Conservation (phyloP, 2,329 filamentous ascomycete genomes). For the Allantophomopsis cytisporea region DNA sequence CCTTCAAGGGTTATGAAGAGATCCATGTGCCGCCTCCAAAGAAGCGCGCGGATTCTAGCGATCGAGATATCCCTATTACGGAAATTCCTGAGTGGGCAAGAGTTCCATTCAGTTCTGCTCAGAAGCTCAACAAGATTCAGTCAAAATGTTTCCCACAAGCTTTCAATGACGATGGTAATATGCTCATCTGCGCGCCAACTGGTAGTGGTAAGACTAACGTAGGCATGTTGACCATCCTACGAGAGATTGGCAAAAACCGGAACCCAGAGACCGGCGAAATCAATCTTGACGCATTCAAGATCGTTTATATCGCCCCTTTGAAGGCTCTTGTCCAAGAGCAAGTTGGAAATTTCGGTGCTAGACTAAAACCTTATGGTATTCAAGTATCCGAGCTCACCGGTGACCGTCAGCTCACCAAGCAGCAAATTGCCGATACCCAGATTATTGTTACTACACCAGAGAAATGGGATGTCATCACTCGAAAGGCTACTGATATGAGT, state of each 20-base stretch:
- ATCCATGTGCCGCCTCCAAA: slow-evolving; percentile 94
- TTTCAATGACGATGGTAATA: slow-evolving; percentile 89
- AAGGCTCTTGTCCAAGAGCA: slow-evolving; percentile 97
- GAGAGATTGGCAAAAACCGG: slow-evolving; percentile 91
- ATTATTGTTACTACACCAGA: slow-evolving; percentile 97
- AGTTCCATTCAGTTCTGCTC: slow-evolving; percentile 70
- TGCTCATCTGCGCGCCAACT: slow-evolving; percentile 94
- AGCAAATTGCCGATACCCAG: slow-evolving; percentile 95
- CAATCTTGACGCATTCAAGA: slow-evolving; percentile 93
- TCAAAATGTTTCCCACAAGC: slow-evolving; percentile 85
- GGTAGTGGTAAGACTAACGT: slow-evolving; percentile 98
- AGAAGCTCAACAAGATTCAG: slow-evolving; percentile 88
- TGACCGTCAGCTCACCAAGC: slow-evolving; percentile 95
- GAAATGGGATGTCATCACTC: slow-evolving; percentile 98
- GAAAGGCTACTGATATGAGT: slow-evolving; percentile 91
- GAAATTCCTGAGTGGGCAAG: slow-evolving; percentile 90
- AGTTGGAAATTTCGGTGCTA: slow-evolving; percentile 91
- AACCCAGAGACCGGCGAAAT: slow-evolving; percentile 85
- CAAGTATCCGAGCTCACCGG: slow-evolving; percentile 91
- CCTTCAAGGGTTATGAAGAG: slow-evolving; percentile 97
- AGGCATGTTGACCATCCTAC: slow-evolving; percentile 90
- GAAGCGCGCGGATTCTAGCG: slow-evolving; percentile 66
- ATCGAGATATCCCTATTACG: slow-evolving; percentile 69
- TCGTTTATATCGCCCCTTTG: slow-evolving; percentile 90
- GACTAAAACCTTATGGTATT: slow-evolving; percentile 82